phyloP scores from a whole-genome alignment of 768 basidiomycete genomes.

The Auriscalpium microsporum region DNA sequence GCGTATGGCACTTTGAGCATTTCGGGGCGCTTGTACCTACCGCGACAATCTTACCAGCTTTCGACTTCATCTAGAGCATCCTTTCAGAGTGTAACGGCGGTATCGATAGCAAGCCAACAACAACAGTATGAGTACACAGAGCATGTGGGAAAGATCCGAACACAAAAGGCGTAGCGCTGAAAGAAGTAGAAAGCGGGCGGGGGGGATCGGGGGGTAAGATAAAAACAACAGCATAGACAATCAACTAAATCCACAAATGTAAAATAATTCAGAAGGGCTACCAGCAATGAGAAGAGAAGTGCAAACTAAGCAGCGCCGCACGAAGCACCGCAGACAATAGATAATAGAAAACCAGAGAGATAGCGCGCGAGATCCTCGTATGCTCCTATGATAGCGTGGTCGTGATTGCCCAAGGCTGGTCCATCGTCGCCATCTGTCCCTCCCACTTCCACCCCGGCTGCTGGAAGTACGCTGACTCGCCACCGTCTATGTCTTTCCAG shows the following conservation, averaged over 20 bases:
- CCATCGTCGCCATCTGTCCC: constrained; percentile 50
- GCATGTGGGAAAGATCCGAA: constrained; percentile 2
- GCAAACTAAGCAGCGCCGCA: too few relatives aligned
- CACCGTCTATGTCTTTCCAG: constrained; percentile 68
- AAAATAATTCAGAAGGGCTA: too few relatives aligned
- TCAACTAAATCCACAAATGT: too few relatives aligned
- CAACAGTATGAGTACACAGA: constrained; percentile 16
- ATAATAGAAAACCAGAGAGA: constrained; percentile 8
- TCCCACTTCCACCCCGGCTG: constrained; percentile 66
- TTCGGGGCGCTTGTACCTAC: not conserved
- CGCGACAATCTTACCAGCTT: too few relatives aligned
- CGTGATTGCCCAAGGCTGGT: constrained; percentile 70
- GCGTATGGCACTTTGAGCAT: too few relatives aligned
- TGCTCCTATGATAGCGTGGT: constrained; percentile 34
- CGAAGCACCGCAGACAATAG: not conserved
- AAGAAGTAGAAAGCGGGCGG: not conserved
- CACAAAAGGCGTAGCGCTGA: not conserved
- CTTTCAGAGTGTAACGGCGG: not conserved
- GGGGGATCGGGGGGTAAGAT: constrained; percentile 5
- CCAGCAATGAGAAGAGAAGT: too few relatives aligned
- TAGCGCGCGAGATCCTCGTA: constrained; percentile 16
- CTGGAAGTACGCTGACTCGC: constrained; percentile 62
- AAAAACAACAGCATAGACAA: not conserved
- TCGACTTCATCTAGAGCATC: too few relatives aligned
- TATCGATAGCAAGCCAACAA: constrained; percentile 16